Percentiles rank a stretch among this genome's conserved stretches.
These are phyloP conservation scores for Ilex asprella DNA, from an alignment of 257 asterid genomes.

Conservation along the genomic window DNA sequence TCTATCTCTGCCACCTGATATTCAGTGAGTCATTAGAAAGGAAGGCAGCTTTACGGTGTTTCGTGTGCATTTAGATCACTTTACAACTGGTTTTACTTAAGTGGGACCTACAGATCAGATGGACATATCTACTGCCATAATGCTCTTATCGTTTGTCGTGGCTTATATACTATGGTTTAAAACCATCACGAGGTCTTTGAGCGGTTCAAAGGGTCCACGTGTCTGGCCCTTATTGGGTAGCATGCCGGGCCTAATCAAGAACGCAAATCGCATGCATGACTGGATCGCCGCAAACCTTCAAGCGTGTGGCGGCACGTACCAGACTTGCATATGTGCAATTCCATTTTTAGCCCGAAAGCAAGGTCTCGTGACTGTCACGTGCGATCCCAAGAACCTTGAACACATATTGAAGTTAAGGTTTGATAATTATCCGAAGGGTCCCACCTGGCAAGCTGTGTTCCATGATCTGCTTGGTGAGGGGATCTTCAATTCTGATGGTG, in stretches of 20 bases:
- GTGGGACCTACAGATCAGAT: conserved; percentile 13
- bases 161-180: conserved; percentile 48
- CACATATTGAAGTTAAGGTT: conserved; percentile 47
- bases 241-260: conserved; percentile 44
- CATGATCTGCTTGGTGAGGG: conserved; percentile 59
- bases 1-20: neutral
- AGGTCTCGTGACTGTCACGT: conserved; percentile 63
- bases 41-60: neutral
- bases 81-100: neutral
- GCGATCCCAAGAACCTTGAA: conserved; percentile 57
- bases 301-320: conserved; percentile 52
- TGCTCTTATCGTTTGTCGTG: conserved; percentile 27
- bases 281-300: conserved; percentile 61
- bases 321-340: conserved; percentile 44
- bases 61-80: neutral
- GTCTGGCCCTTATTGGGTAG: conserved; percentile 57
- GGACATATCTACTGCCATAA: conserved; percentile 33
- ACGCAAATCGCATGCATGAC: conserved; percentile 41
- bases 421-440: conserved; percentile 64
- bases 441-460: conserved; percentile 61
- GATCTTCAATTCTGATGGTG: conserved; percentile 57
- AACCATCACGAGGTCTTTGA: conserved; percentile 25
- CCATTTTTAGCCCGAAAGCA: conserved; percentile 49
- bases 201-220: conserved; percentile 39
- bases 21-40: neutral